These are phyloP conservation scores for Pichia membranifaciens DNA, from an alignment of 805 yeast genomes.

Conservation along the genomic window DNA sequence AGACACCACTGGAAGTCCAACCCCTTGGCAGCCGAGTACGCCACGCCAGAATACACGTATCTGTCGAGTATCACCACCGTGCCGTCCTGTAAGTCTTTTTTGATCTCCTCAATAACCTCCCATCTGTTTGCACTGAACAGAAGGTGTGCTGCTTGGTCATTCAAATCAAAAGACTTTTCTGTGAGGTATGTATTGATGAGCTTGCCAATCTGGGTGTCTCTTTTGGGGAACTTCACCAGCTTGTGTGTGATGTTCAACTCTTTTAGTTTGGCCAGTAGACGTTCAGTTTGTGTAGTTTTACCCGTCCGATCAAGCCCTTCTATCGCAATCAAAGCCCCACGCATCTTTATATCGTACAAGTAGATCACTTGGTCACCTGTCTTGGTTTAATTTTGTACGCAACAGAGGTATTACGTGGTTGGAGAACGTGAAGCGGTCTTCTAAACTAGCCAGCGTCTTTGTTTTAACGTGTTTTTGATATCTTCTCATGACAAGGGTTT, in stretches of 20 bases:
- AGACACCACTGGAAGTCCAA: constrained; percentile 71
- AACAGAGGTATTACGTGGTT: no score
- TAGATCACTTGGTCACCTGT: no score
- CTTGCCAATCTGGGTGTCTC: constrained; percentile 76
- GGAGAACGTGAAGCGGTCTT: no score
- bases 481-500: no score
- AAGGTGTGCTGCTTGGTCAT: constrained; percentile 80
- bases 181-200: constrained; percentile 70
- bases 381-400: no score
- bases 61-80: constrained; percentile 65
- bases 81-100: constrained; percentile 44
- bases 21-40: constrained; percentile 85
- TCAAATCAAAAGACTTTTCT: constrained; percentile 41
- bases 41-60: constrained; percentile 88
- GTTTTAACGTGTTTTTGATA: no score
- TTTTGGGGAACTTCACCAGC: constrained; percentile 78
- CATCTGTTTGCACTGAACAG: constrained; percentile 91
- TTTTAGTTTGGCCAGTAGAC: constrained; percentile 29
- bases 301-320: constrained; percentile 97
- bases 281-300: constrained; percentile 73
- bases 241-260: constrained; percentile 33
- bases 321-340: constrained; percentile 74
- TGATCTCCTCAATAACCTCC: constrained; percentile 60
- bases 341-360: constrained; percentile 6
- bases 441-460: no score